phyloP scores from a whole-genome alignment of 2,329 filamentous ascomycete species.

The Fusarium beomiforme region DNA sequence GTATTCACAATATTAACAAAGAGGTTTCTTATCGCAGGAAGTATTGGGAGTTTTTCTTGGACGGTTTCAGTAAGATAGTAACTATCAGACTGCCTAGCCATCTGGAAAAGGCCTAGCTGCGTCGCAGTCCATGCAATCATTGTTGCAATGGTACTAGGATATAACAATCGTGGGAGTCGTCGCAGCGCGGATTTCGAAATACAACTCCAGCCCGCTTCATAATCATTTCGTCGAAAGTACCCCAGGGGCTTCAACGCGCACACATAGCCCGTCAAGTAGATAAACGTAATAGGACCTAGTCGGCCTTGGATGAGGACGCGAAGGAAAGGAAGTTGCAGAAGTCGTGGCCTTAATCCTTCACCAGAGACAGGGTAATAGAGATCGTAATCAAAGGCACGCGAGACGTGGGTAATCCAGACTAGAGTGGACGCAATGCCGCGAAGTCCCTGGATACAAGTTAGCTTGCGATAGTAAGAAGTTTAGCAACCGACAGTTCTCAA shows the following conservation, averaged over 20 bases:
- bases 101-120: neutral
- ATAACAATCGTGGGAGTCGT: neutral
- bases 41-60: neutral
- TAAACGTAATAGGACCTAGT: neutral
- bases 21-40: neutral
- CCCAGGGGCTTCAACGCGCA: neutral
- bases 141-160: neutral
- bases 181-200: neutral
- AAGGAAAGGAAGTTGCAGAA: neutral
- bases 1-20: neutral
- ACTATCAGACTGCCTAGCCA: neutral
- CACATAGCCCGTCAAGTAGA: neutral
- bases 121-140: neutral
- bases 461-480: fast-evolving
- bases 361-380: neutral
- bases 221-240: neutral
- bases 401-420: neutral
- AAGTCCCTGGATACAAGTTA: neutral
- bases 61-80: neutral
- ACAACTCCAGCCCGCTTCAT: neutral
- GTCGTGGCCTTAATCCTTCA: neutral
- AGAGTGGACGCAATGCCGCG: neutral
- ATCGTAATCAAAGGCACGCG: neutral
- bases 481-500: neutral
- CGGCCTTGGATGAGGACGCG: neutral